Evolutionary conservation across 2,329 filamentous ascomycete species (phyloP).

Genomic region (Aspergillus pseudotamarii): DNA sequence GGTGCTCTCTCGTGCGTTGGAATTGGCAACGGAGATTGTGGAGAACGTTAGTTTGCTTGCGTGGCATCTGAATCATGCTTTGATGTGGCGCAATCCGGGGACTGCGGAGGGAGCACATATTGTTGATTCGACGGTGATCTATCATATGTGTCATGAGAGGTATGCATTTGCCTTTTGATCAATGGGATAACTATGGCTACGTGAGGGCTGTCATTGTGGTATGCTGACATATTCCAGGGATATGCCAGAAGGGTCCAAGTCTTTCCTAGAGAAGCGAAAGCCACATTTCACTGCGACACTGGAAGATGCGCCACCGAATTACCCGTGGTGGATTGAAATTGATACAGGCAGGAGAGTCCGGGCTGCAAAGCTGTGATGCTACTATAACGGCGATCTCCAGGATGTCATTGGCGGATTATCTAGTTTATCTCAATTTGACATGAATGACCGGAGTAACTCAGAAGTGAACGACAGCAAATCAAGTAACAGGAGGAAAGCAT

Average conservation of each 20-base stretch:
- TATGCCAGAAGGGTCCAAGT: conserved; percentile 66
- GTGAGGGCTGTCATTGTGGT: too few species aligned
- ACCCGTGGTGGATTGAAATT: conserved; percentile 69
- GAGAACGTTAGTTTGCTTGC: conserved; percentile 67
- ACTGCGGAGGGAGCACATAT: conserved; percentile 71
- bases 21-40: conserved; percentile 67
- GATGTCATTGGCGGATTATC: too few species aligned
- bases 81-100: conserved; percentile 61
- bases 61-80: conserved; percentile 67
- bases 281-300: conserved; percentile 64
- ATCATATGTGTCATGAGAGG: conserved; percentile 38
- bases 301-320: conserved; percentile 62
- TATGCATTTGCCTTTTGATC: conserved; percentile 8
- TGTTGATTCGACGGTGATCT: conserved; percentile 57
- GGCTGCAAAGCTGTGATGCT: neutral
- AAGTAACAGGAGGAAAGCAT: neutral
- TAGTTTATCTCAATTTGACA: too few species aligned
- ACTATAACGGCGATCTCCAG: too few species aligned
- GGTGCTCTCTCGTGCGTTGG: conserved; percentile 66
- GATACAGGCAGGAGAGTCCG: conserved; percentile 41
- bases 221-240: conserved; percentile 49
- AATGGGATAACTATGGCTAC: too few species aligned
- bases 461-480: neutral
- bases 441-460: too few species aligned
- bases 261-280: conserved; percentile 68